These are phyloP conservation scores for Fusarium torreyae DNA, from an alignment of 2,329 filamentous ascomycete species.

Conservation along the genomic window DNA sequence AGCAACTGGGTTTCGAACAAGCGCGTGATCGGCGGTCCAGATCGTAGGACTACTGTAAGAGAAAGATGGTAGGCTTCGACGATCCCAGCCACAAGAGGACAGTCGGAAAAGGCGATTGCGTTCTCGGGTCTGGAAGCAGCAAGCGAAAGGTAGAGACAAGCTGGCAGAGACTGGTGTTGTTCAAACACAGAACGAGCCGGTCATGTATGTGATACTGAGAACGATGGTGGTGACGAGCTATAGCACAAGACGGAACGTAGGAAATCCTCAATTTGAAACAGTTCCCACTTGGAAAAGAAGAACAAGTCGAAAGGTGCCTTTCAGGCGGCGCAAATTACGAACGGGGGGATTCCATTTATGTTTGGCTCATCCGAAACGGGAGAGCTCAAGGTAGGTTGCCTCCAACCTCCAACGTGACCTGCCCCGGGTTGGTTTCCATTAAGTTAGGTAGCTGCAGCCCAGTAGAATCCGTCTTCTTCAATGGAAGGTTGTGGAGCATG, in stretches of 20 bases:
- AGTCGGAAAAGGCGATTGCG: constrained; percentile 6
- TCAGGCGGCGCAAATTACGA: constrained; percentile 24
- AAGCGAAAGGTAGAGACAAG: constrained; percentile 14
- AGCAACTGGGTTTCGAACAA: constrained; percentile 41
- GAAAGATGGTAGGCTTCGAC: constrained; percentile 22
- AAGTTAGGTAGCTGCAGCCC: constrained; percentile 21
- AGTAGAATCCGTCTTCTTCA: constrained; percentile 29
- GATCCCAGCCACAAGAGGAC: constrained; percentile 19
- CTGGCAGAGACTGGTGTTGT: constrained; percentile 11
- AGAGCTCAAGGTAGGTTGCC: constrained; percentile 41
- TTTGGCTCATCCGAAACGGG: constrained; percentile 37
- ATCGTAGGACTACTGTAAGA: constrained; percentile 37
- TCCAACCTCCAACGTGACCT: constrained; percentile 48
- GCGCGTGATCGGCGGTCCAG: constrained; percentile 44
- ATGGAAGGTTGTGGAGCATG: constrained; percentile 41
- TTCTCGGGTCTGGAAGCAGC: constrained; percentile 14
- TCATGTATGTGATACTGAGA: constrained; percentile 12
- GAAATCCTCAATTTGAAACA: constrained; percentile 7
- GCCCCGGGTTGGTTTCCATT: constrained; percentile 32
- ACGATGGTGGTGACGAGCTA: constrained; percentile 9
- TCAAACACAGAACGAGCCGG: constrained; percentile 7
- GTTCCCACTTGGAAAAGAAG: constrained; percentile 11
- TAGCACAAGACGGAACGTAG: constrained; percentile 18
- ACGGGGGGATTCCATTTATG: constrained; percentile 47
- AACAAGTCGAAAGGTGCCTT: constrained; percentile 6